Percentiles rank a stretch among this genome's conserved stretches.
phyloP scores from a whole-genome alignment of 768 basidiomycete genomes.

The Royoungia palumana region DNA sequence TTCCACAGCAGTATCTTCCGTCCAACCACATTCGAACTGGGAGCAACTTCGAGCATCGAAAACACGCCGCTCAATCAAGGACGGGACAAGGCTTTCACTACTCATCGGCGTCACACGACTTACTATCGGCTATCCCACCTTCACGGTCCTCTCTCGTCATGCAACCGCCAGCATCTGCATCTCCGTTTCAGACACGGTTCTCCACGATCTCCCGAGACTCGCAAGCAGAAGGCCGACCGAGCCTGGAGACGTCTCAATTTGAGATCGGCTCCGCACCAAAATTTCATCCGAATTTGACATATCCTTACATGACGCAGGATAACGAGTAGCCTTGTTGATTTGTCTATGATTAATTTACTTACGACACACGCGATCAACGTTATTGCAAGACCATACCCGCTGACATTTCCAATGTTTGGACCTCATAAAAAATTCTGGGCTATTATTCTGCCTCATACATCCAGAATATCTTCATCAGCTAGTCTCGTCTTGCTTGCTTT shows the following conservation, averaged over 20 bases:
- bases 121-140: slow-evolving; percentile 14
- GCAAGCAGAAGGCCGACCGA: slow-evolving; percentile 40
- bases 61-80: slow-evolving; percentile 17
- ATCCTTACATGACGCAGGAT: slow-evolving; percentile 57
- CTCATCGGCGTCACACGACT: slow-evolving; percentile 32
- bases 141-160: slow-evolving; percentile 12
- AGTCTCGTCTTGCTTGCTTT: slow-evolving; percentile 21
- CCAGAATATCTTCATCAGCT: slow-evolving; percentile 9
- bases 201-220: slow-evolving; percentile 23
- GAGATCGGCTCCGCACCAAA: slow-evolving; percentile 58
- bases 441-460: slow-evolving; percentile 6
- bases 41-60: slow-evolving; percentile 31
- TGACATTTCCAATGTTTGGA: slow-evolving; percentile 10
- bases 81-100: slow-evolving; percentile 16
- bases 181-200: slow-evolving; percentile 28
- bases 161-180: slow-evolving; percentile 21
- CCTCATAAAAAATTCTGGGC: slow-evolving; percentile 3
- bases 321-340: slow-evolving; percentile 31
- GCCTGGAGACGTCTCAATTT: slow-evolving; percentile 64
- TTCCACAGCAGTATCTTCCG: slow-evolving; percentile 49
- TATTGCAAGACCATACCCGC: slow-evolving; percentile 8
- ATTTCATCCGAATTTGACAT: slow-evolving; percentile 43
- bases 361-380: slow-evolving; percentile 3
- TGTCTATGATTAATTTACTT: slow-evolving; percentile 15
- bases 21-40: slow-evolving; percentile 33